Evolutionary conservation across 495 filamentous ascomycete species (phyloP).

Genomic region (Parathielavia hyrcaniae): DNA sequence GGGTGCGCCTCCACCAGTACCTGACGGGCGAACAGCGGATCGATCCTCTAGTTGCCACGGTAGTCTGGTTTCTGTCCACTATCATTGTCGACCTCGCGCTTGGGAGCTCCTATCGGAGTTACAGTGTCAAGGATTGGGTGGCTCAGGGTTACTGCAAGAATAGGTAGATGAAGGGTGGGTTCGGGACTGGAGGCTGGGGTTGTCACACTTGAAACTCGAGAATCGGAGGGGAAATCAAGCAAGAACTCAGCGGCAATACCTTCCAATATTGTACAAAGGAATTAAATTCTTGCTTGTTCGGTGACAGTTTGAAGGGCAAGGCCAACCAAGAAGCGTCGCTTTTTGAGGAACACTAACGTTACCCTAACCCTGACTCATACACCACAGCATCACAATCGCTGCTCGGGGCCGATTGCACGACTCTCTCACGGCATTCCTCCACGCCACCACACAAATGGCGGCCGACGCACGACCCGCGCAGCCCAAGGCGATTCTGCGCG

Average conservation of each 20-base stretch:
- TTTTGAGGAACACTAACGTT: too few species aligned
- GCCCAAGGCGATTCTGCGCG: slow-evolving; percentile 80
- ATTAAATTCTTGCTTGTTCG: too few species aligned
- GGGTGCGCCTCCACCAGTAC: background rate
- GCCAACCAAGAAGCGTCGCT: too few species aligned
- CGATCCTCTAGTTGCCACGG: background rate
- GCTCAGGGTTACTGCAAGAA: background rate
- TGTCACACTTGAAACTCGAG: too few species aligned
- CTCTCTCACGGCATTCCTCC: background rate
- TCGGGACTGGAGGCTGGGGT: too few species aligned
- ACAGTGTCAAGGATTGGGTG: background rate
- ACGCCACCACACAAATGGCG: slow-evolving; percentile 19
- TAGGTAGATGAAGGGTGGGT: background rate
- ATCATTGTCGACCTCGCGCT: background rate
- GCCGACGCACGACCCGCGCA: slow-evolving; percentile 52
- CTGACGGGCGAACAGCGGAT: background rate
- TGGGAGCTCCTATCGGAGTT: background rate
- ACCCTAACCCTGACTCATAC: too few species aligned
- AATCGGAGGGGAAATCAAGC: too few species aligned
- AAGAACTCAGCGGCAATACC: too few species aligned
- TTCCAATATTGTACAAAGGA: too few species aligned
- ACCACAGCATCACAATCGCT: too few species aligned
- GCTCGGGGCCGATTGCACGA: too few species aligned
- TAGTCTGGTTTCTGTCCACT: background rate
- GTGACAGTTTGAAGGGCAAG: too few species aligned